These are phyloP conservation scores for Terana coerulea DNA, from an alignment of 768 basidiomycete species.

Conservation along the genomic window DNA sequence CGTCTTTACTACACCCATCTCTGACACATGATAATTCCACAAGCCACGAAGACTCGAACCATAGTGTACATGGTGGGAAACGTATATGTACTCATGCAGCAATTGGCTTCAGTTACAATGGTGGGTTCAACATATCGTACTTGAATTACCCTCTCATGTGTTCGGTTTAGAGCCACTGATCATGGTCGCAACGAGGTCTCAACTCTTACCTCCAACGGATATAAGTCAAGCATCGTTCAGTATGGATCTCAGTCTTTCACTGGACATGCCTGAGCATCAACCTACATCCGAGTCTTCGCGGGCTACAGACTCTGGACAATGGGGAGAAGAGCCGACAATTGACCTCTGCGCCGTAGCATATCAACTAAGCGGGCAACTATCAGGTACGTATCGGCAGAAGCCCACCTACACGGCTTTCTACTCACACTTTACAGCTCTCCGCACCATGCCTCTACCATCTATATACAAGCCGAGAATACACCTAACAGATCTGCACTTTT, in stretches of 20 bases:
- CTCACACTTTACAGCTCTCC: conserved; percentile 31
- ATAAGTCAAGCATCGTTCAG: conserved; percentile 27
- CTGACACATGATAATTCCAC: neutral
- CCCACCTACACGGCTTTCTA: neutral
- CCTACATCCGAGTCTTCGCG: conserved; percentile 25
- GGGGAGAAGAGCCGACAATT: conserved; percentile 57
- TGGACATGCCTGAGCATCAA: conserved; percentile 28
- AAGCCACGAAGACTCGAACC: neutral
- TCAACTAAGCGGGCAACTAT: conserved; percentile 36
- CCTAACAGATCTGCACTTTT: conserved; percentile 45
- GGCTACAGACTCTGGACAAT: conserved; percentile 46
- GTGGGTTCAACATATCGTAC: conserved; percentile 31
- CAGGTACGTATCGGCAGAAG: neutral
- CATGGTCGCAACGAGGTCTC: conserved; percentile 60
- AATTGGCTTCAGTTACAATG: conserved; percentile 57
- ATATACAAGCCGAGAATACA: conserved; percentile 34
- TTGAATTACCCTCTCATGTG: neutral
- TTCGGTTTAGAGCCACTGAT: conserved; percentile 46
- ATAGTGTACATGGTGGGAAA: conserved; percentile 28
- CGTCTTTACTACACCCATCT: conserved; percentile 37
- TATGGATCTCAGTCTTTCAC: conserved; percentile 40
- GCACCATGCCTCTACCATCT: conserved; percentile 42
- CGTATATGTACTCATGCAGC: conserved; percentile 54
- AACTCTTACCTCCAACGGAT: conserved; percentile 38
- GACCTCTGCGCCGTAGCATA: conserved; percentile 60